Evolutionary conservation across 106 monocot genomes (phyloP).

Genomic region (Amphibolis antarctica): DNA sequence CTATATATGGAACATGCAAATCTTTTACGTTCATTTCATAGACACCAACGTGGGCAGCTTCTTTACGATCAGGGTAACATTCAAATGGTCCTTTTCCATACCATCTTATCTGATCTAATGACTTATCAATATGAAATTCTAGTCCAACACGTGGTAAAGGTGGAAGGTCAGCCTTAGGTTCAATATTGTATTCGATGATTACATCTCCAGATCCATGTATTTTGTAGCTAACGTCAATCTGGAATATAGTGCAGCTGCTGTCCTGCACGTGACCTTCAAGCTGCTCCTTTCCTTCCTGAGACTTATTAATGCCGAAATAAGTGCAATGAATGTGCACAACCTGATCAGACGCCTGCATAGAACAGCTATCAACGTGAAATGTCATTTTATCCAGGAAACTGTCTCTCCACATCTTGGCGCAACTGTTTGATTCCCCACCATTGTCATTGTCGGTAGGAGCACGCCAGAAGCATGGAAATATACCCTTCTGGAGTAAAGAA

Average conservation of each 20-base stretch:
- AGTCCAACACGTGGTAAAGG: slow-evolving; percentile 86
- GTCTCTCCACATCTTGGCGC: slow-evolving; percentile 48
- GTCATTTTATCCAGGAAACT: slow-evolving; percentile 40
- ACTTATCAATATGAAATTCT: slow-evolving; percentile 41
- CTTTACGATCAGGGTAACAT: slow-evolving; percentile 94
- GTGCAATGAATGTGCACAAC: slow-evolving; percentile 31
- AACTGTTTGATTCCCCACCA: slow-evolving; percentile 55
- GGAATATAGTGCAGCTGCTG: slow-evolving; percentile 13
- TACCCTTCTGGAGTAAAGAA: slow-evolving; percentile 30
- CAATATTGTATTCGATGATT: slow-evolving; percentile 47
- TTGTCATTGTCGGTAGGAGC: slow-evolving; percentile 96
- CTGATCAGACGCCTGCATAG: slow-evolving; percentile 36
- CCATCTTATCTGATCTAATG: slow-evolving; percentile 58
- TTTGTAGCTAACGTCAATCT: slow-evolving; percentile 33
- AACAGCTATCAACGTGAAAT: slow-evolving; percentile 32
- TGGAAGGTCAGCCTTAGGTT: slow-evolving; percentile 60
- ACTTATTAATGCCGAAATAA: slow-evolving; percentile 24
- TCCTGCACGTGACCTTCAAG: background rate
- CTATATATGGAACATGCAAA: slow-evolving; percentile 82
- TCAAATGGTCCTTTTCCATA: slow-evolving; percentile 95
- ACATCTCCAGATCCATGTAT: slow-evolving; percentile 68
- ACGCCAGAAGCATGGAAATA: slow-evolving; percentile 87
- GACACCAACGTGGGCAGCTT: slow-evolving; percentile 67
- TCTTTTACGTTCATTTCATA: slow-evolving; percentile 57
- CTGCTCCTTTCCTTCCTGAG: slow-evolving; percentile 4